Evolutionary conservation across 2,329 filamentous ascomycete species (phyloP).

Genomic region (Botrytis galanthina): DNA sequence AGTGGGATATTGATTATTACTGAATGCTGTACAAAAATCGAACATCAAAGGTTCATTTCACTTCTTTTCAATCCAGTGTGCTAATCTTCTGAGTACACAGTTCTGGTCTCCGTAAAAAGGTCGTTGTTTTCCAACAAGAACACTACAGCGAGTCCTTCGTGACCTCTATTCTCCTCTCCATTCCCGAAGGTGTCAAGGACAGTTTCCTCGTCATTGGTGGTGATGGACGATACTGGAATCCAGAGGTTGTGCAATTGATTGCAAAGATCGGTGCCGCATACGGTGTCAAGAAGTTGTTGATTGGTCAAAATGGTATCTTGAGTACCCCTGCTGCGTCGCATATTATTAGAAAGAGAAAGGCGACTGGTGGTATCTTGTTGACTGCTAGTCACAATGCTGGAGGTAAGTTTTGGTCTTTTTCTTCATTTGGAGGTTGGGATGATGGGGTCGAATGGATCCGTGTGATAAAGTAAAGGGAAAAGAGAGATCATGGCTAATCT

Average conservation of each 20-base stretch:
- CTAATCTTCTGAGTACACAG: conserved; percentile 47
- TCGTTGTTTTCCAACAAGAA: conserved; percentile 91
- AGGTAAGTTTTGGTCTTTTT: conserved; percentile 52
- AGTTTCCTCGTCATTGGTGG: conserved; percentile 90
- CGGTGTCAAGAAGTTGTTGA: conserved; percentile 96
- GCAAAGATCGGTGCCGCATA: conserved; percentile 96
- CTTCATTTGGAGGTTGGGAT: not conserved
- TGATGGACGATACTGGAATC: conserved; percentile 96
- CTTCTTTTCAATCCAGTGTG: not conserved
- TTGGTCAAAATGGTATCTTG: conserved; percentile 94
- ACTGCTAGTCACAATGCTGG: conserved; percentile 98
- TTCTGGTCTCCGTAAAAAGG: conserved; percentile 98
- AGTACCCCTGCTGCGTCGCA: conserved; percentile 96
- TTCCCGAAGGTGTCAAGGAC: conserved; percentile 86
- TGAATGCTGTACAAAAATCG: not conserved
- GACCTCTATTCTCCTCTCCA: conserved; percentile 89
- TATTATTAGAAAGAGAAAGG: conserved; percentile 89
- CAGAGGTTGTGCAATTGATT: conserved; percentile 93
- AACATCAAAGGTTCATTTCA: too few species aligned
- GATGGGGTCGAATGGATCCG: not conserved
- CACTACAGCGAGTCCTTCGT: conserved; percentile 98
- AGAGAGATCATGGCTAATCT: not conserved
- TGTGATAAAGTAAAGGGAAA: not conserved
- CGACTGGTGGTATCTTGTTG: conserved; percentile 92
- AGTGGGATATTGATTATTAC: not conserved